Evolutionary conservation across 2,329 filamentous ascomycete species (phyloP), one percentile per base, ranked within the genome.

Genomic region (Pseudopyrenochaeta lycopersici): DNA sequence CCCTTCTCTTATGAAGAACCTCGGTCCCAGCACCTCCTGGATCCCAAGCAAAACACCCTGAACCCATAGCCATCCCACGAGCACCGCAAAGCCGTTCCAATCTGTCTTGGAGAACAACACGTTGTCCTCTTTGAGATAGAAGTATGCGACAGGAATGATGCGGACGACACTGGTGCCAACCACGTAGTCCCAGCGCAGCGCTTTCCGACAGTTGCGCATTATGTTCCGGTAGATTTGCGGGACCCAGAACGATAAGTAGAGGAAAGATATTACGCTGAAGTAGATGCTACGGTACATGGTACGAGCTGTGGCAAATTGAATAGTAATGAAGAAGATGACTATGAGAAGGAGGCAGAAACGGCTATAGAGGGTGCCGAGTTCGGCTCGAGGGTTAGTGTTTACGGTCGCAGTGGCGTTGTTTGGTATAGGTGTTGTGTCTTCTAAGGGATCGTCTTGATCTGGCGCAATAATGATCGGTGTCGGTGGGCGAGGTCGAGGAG

Each of bases 181-280:
- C 50, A 97, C 89, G 71, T 96, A 99, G 54, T 90, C 89, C 92
- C 93, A 97, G 3, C 88, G 85, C n/a, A 98, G 82, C 1, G 94
- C 93, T 66, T 90, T 91, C 35, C 93, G 91, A 75, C 92, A 97
- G 76, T 97, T 97, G 48, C 94, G 90, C 76, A 91, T 87, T 47
- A 90, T 82, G 73, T 99, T 99, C 58, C 95, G 90, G 70, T 90
- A 86, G 63, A 98, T 96, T 74, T 99, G 95, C 0, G 95, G 94
- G 1, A 88, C 72, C 94, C 94, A 98, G 71, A 97, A 88, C 17
- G 93, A 97, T 39, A 97, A 85, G 72, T 97, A 97, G 47, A 84
- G 62, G 65, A 94, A 86, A 2, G 85, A 83, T 18, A 96, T 78
- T 2, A 82, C 60, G 70, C 93, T 82, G 57, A 82, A 81, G 72